Conservation (phyloP, 352 stramenopile species). For the Phytopythium aichiense region DNA sequence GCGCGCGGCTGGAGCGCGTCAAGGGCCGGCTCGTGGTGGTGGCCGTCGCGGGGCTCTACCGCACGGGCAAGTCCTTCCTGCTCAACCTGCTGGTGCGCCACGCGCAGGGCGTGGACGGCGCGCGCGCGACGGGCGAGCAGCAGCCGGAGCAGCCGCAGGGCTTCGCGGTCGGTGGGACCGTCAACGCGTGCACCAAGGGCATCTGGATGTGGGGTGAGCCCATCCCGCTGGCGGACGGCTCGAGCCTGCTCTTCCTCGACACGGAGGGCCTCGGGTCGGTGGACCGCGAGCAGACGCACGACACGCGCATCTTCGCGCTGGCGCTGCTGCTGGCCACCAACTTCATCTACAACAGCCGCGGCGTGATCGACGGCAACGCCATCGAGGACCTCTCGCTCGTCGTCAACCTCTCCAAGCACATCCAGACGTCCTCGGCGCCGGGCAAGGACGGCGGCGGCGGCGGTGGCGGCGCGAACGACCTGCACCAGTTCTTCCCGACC, state of each 20-base stretch:
- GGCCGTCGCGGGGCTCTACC: constrained; percentile 82
- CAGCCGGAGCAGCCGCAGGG: constrained; percentile 15
- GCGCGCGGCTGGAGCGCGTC: constrained; percentile 60
- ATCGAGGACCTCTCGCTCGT: constrained; percentile 90
- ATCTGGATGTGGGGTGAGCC: constrained; percentile 91
- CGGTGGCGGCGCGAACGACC: constrained; percentile 13
- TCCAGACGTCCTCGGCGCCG: constrained; percentile 57
- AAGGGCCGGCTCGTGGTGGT: constrained; percentile 82
- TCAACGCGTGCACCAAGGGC: constrained; percentile 89
- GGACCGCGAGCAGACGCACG: constrained; percentile 83
- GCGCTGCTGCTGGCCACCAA: constrained; percentile 80
- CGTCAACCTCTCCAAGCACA: constrained; percentile 89
- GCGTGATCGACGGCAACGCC: constrained; percentile 87
- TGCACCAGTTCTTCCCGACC: constrained; percentile 83
- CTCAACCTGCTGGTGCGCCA: constrained; percentile 83
- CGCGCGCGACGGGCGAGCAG: constrained; percentile 3
- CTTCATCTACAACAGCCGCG: constrained; percentile 91
- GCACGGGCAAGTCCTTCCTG: constrained; percentile 89
- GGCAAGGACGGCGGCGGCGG: constrained; percentile 14
- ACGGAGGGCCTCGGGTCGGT: constrained; percentile 85
- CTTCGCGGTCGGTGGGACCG: constrained; percentile 80
- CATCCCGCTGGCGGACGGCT: constrained; percentile 64
- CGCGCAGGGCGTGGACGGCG: constrained; percentile 31
- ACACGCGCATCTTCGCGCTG: constrained; percentile 89
- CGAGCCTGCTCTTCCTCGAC: constrained; percentile 82